Evolutionary conservation across 805 yeast species (phyloP), one percentile per base, ranked within the genome.

Genomic region (Lachancea sp.): DNA sequence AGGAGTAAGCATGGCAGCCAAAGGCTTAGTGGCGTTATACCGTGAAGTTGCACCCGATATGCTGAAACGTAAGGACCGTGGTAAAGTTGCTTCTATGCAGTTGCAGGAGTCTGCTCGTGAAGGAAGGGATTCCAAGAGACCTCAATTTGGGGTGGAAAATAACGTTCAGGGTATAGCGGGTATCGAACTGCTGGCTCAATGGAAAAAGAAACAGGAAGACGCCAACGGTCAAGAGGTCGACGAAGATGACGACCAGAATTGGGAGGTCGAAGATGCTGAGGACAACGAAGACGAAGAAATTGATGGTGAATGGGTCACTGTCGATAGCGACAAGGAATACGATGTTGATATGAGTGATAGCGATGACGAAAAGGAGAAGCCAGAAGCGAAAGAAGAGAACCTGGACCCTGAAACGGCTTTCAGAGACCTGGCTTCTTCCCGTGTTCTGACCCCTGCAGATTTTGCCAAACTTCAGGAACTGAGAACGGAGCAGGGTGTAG

Each of bases 41-140:
- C 78, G 99, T 66, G 97, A 90, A 50, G 82, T 90, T 46, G 97
- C 96, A 2, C 99, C 99, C 5, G 95, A 91, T 52, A 86, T 93
- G 97, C 75, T 93, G 56, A 74, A 77, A 44, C 75, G 81, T 55
- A 89, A 88, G 60, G 98, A 93, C 62, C 78, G 99, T 63, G 99
- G 99, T 62, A 91, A 93, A 68, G 70, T 73, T 19, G 98, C 96
- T 8, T 74, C 95, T 15, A 83, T 90, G 79, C 93, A 79, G 47
- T 51, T 91, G 48, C 85, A 82, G 54, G 72, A 74, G 22, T 78
- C 79, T 33, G 81, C 76, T 44, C 74, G 78, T 51, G 69, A 70
- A 25, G 74, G 73, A 17, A 45, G 69, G 11, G 55, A 48, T 3
- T 42, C 40, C 29, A 59, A 44, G 39, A 58, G 58, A 42, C 81